These are phyloP conservation scores for Hemileccinum impolitum DNA, from an alignment of 768 basidiomycete species.

Conservation along the genomic window DNA sequence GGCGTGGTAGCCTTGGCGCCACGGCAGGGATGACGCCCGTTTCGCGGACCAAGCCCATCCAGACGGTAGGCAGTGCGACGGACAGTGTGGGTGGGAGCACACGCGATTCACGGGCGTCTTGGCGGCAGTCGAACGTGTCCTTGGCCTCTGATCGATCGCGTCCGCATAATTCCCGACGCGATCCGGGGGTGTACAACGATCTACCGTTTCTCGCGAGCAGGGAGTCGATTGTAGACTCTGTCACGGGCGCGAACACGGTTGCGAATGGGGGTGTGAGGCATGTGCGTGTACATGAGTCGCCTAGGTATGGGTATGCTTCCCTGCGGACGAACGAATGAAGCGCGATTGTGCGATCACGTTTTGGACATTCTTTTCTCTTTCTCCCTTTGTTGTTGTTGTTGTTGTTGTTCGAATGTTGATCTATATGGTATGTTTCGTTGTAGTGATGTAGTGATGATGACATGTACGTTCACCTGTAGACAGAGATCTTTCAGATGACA, in stretches of 20 bases:
- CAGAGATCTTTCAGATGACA: not conserved
- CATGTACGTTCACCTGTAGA: constrained; percentile 1
- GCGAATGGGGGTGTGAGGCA: constrained; percentile 22
- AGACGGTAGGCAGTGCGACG: constrained; percentile 7
- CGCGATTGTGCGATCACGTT: not conserved
- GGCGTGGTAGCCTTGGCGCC: constrained; percentile 20
- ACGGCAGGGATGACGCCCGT: constrained; percentile 28
- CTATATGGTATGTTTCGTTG: constrained; percentile 6
- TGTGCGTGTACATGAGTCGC: constrained; percentile 18
- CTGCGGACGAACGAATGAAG: constrained; percentile 13
- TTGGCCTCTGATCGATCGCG: constrained; percentile 17
- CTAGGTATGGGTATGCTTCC: constrained; percentile 17
- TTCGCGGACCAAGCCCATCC: constrained; percentile 10
- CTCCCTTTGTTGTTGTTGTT: not conserved
- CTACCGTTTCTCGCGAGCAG: constrained; percentile 24
- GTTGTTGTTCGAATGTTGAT: constrained; percentile 1
- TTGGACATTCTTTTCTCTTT: too few species aligned
- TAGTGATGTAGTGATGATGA: constrained; percentile 1
- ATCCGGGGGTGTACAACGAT: constrained; percentile 24
- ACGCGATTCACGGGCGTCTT: constrained; percentile 9
- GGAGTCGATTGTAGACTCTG: constrained; percentile 26
- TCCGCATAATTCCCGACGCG: not conserved
- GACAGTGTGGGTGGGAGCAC: constrained; percentile 10
- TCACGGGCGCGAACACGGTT: constrained; percentile 24
- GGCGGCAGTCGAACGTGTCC: constrained; percentile 26